Evolutionary conservation across 2,329 filamentous ascomycete species (phyloP).

Genomic region (Amauroascus niger): DNA sequence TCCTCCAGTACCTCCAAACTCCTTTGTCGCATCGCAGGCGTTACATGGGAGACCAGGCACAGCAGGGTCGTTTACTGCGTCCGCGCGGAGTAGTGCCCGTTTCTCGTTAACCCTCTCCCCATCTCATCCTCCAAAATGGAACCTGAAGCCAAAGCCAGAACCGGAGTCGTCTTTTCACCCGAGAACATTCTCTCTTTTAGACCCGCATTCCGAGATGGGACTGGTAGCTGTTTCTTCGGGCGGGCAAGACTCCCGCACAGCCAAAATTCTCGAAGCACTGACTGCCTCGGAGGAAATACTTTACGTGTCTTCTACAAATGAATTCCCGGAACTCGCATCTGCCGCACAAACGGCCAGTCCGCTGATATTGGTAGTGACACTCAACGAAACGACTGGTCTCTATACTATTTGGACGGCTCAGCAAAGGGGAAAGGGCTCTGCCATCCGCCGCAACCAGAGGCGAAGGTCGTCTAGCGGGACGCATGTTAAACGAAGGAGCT

Average conservation of each 20-base stretch:
- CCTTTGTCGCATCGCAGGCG: constrained; percentile 64
- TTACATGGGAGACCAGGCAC: constrained; percentile 28
- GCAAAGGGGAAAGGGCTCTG: constrained; percentile 60
- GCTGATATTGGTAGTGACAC: constrained; percentile 67
- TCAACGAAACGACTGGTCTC: constrained; percentile 63
- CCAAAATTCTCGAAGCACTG: constrained; percentile 48
- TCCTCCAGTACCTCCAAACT: constrained; percentile 62
- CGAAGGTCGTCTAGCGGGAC: constrained; percentile 45
- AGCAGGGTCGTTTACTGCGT: constrained; percentile 29
- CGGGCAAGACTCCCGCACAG: constrained; percentile 23
- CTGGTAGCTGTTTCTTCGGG: constrained; percentile 56
- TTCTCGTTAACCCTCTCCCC: constrained; percentile 42
- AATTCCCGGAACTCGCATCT: constrained; percentile 23
- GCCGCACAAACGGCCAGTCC: constrained; percentile 28
- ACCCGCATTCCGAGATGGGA: constrained; percentile 77
- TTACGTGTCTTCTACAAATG: constrained; percentile 64
- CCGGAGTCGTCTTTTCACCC: constrained; percentile 46
- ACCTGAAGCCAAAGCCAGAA: constrained; percentile 48
- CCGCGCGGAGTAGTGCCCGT: constrained; percentile 32
- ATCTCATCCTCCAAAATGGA: constrained; percentile 48
- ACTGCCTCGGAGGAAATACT: constrained; percentile 72
- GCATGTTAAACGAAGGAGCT: constrained; percentile 59
- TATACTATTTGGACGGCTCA: constrained; percentile 79
- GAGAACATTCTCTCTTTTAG: constrained; percentile 69
- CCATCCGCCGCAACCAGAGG: constrained; percentile 34